Evolutionary conservation across 169 alveolate species (phyloP).

Genomic region (Babesia ovata): DNA sequence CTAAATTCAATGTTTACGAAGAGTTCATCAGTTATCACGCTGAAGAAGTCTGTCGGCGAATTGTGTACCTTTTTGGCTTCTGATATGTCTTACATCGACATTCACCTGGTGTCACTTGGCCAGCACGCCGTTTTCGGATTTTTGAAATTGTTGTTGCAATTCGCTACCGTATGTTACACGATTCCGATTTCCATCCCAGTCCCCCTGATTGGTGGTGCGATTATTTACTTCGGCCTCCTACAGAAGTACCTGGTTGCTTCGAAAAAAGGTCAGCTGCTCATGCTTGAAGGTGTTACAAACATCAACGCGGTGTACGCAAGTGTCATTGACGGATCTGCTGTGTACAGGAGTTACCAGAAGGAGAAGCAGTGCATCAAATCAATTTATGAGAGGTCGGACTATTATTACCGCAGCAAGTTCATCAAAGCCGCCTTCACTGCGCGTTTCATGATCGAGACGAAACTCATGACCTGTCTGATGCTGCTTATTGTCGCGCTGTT

Average conservation of each 20-base stretch:
- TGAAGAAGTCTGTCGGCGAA: conserved; percentile 38
- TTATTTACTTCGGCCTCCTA: conserved; percentile 23
- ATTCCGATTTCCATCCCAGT: conserved; percentile 8
- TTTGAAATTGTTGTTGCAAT: conserved; percentile 3
- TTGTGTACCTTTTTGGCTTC: conserved; percentile 24
- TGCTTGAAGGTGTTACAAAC: conserved; percentile 21
- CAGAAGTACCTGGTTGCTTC: conserved; percentile 14
- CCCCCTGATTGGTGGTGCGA: neutral
- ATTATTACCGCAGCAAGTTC: conserved; percentile 10
- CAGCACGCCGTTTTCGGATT: neutral
- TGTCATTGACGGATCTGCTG: conserved; percentile 17
- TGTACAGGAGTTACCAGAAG: conserved; percentile 21
- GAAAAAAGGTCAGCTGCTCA: conserved; percentile 34
- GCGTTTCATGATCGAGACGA: conserved; percentile 5
- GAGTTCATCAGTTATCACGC: conserved; percentile 16
- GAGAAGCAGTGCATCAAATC: conserved; percentile 7
- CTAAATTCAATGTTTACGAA: conserved; percentile 28
- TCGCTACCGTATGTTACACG: conserved; percentile 15
- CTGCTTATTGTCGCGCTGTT: conserved; percentile 4
- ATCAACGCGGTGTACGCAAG: conserved; percentile 1
- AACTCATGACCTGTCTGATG: neutral
- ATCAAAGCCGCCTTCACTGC: conserved; percentile 4
- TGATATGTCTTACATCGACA: conserved; percentile 26
- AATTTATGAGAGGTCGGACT: conserved; percentile 19
- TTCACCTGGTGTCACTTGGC: neutral